phyloP scores from a whole-genome alignment of 768 basidiomycete species.

The Leccinum disarticulatum region DNA sequence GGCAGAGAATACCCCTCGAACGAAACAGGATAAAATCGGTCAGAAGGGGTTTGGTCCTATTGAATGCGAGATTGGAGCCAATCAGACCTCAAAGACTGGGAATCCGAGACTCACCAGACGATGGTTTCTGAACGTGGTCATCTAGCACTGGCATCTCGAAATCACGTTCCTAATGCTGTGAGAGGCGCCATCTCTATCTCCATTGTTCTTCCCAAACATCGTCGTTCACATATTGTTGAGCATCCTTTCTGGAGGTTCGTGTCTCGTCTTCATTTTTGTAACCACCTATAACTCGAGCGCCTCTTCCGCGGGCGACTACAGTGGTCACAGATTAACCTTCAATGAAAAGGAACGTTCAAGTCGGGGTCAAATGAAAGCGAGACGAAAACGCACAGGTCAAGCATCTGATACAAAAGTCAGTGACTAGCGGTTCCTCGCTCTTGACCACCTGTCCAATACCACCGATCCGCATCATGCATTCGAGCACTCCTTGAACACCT shows the following conservation, averaged over 20 bases:
- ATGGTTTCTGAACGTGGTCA: constrained; percentile 31
- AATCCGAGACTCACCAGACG: constrained; percentile 31
- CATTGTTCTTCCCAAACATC: constrained; percentile 64
- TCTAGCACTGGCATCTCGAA: constrained; percentile 43
- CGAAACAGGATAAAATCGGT: constrained; percentile 68
- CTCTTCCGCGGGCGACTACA: constrained; percentile 81
- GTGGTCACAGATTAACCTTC: constrained; percentile 88
- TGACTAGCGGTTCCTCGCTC: constrained; percentile 49
- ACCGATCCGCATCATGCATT: constrained; percentile 77
- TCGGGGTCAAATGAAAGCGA: neutral
- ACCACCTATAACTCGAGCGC: constrained; percentile 61
- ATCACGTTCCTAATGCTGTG: constrained; percentile 56
- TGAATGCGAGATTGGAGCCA: too few species aligned
- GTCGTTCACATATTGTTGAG: constrained; percentile 22
- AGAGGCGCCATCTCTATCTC: constrained; percentile 68
- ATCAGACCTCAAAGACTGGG: neutral
- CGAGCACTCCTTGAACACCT: constrained; percentile 78
- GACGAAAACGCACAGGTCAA: constrained; percentile 54
- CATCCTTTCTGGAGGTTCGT: constrained; percentile 15
- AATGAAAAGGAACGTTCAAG: constrained; percentile 34
- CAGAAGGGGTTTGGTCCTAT: constrained; percentile 42
- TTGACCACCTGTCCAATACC: constrained; percentile 63
- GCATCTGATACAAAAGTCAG: constrained; percentile 70
- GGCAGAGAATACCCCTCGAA: constrained; percentile 83
- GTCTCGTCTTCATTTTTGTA: constrained; percentile 8